These are phyloP conservation scores for Beauveria sp. DNA, from an alignment of 2,329 filamentous ascomycete genomes.

Conservation along the genomic window DNA sequence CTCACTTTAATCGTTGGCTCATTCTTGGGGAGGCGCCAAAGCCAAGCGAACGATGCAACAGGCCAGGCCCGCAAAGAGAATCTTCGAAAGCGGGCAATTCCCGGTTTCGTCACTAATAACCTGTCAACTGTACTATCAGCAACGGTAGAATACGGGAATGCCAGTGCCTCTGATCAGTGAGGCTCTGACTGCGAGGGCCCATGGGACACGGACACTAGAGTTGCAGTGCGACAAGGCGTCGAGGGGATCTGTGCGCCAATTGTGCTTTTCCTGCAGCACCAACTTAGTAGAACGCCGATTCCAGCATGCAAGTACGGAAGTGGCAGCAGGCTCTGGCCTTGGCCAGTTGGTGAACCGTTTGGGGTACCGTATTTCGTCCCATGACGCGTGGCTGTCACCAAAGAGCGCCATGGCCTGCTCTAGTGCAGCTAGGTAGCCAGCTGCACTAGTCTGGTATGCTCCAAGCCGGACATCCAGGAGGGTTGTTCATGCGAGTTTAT, in stretches of 20 bases:
- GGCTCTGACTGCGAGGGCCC: background rate
- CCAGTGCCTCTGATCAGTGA: background rate
- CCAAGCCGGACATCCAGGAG: background rate
- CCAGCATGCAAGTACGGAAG: background rate
- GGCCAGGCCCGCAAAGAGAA: background rate
- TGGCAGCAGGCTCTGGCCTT: background rate
- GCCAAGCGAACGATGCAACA: background rate
- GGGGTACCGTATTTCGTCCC: constrained; percentile 1
- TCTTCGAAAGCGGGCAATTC: background rate
- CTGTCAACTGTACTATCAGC: background rate
- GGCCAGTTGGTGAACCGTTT: background rate
- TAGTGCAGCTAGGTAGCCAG: too few relatives aligned
- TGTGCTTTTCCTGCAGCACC: background rate
- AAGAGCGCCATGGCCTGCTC: background rate
- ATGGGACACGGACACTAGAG: constrained; percentile 6
- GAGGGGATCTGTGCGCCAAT: constrained; percentile 8
- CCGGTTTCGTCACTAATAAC: background rate
- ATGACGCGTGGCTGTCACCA: constrained; percentile 4
- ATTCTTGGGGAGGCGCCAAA: background rate
- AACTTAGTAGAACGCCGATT: background rate
- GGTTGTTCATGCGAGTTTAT: background rate
- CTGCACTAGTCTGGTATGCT: background rate
- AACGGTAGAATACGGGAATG: background rate
- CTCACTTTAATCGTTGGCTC: background rate
- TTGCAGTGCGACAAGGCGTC: constrained; percentile 1